Evolutionary conservation across 2,329 filamentous ascomycete genomes (phyloP), one percentile per base, ranked within the genome.

Genomic region (Hymenoscyphus occultus): DNA sequence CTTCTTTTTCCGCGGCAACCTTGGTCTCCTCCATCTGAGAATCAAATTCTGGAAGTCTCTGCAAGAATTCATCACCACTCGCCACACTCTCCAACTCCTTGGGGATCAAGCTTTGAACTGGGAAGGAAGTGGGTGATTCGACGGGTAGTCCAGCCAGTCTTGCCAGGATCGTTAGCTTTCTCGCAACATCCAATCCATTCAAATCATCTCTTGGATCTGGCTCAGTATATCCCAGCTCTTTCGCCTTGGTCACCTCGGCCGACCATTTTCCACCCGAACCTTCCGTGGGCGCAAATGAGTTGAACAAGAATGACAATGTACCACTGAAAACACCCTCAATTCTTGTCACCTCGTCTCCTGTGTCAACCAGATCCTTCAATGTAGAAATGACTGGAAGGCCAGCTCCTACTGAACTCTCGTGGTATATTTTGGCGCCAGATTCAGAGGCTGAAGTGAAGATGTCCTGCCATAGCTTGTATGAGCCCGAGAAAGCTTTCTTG

Each of bases 281-380:
- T 60, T 87, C 85, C 2, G 89, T 88, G 0, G 95, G 95, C 59
- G 93, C 92, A 77, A 98, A 99, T 28, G 88, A 93, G 83, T 98
- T 98, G 87, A 99, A 98, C 51, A 99, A 84, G 83, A 97, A 99
- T 48, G 91, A 96, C 87, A 99, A 94, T 63, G 95, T 99, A 69
- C 95, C 95, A 67, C 92, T 96, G 80, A 99, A 98, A 61, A 99
- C 93, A 70, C 95, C 95, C 80, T 98, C 94, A 71, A 99, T 96
- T 80, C 90, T 93, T 63, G 86, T 92, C 5, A 99, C 90, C 76
- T 92, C 84, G 76, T 99, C 95, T 54, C 95, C 95, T 1, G 95
- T 99, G 68, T 93, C 90, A 31, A 97, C 86, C n/a, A 99, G 84
- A 73, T 99, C 95, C 75, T 93, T 93, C 69, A 99, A 81, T 0